These are phyloP conservation scores for Penicillium sclerotigenum DNA, from an alignment of 2,329 filamentous ascomycete species.

Conservation along the genomic window DNA sequence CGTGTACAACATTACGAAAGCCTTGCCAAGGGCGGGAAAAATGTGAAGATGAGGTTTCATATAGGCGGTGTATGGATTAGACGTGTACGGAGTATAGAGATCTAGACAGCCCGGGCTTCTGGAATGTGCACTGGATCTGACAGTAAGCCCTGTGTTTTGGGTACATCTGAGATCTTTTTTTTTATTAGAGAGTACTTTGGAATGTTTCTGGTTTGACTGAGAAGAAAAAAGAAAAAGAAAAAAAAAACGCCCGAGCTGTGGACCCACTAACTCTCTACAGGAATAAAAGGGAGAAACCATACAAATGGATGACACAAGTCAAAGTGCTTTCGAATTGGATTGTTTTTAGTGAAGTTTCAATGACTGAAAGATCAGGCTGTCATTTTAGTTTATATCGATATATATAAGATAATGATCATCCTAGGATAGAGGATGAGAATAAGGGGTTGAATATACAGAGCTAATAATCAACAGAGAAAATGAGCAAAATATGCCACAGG, in stretches of 20 bases:
- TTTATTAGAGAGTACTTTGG: no score
- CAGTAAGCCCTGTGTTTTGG: background rate
- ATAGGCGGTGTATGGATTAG: slow-evolving; percentile 2
- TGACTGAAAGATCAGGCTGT: background rate
- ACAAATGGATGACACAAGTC: background rate
- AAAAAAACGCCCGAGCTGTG: background rate
- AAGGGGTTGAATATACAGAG: background rate
- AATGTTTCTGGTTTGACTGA: background rate
- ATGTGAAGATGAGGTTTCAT: background rate
- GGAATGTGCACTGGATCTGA: background rate
- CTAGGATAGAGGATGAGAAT: background rate
- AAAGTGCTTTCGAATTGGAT: slow-evolving; percentile 5
- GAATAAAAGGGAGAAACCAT: slow-evolving; percentile 3
- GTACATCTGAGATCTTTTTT: no score
- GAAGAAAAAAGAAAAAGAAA: background rate
- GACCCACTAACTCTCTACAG: slow-evolving; percentile 3
- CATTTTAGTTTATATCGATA: background rate
- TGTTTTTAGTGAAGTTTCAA: slow-evolving; percentile 3
- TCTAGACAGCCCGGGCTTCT: background rate
- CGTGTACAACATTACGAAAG: slow-evolving; percentile 17
- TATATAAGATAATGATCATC: slow-evolving; percentile 1
- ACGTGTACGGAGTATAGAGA: background rate
- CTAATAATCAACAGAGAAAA: background rate
- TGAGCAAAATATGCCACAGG: background rate
- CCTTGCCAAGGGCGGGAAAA: slow-evolving; percentile 2